Conservation (phyloP, 495 filamentous ascomycete genomes). For the Saxispiralis lemnorum region DNA sequence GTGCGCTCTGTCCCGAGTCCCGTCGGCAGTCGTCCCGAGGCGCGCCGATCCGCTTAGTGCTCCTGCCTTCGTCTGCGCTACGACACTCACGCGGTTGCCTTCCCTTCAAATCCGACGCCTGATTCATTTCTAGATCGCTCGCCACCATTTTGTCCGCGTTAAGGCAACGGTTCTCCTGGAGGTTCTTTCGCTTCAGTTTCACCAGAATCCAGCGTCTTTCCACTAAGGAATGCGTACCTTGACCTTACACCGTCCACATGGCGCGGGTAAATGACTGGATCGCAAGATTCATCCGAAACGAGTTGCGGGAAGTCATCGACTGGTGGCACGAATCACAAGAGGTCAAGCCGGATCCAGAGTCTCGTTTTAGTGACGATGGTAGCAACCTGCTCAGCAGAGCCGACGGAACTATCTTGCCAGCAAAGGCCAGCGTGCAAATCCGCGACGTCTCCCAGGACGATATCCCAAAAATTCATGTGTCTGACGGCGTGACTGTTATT, state of each 20-base stretch:
- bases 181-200: no score
- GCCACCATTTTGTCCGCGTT: background rate
- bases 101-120: background rate
- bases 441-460: background rate
- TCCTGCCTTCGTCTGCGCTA: no score
- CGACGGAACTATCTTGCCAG: background rate
- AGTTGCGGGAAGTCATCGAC: constrained; percentile 7
- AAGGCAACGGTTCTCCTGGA: no score
- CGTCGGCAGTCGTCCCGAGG: no score
- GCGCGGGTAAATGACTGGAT: constrained; percentile 11
- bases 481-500: constrained; percentile 5
- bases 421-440: constrained; percentile 3
- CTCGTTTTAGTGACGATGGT: constrained; percentile 16
- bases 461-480: background rate
- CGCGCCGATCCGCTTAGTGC: no score
- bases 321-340: constrained; percentile 3
- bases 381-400: constrained; percentile 13
- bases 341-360: background rate
- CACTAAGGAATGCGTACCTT: background rate
- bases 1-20: background rate
- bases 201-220: background rate
- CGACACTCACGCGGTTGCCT: no score
- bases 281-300: constrained; percentile 7
- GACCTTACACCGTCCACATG: background rate
- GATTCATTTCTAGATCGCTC: background rate